These are phyloP conservation scores for Neurospora sp. DNA, from an alignment of 2,329 filamentous ascomycete genomes.

Conservation along the genomic window DNA sequence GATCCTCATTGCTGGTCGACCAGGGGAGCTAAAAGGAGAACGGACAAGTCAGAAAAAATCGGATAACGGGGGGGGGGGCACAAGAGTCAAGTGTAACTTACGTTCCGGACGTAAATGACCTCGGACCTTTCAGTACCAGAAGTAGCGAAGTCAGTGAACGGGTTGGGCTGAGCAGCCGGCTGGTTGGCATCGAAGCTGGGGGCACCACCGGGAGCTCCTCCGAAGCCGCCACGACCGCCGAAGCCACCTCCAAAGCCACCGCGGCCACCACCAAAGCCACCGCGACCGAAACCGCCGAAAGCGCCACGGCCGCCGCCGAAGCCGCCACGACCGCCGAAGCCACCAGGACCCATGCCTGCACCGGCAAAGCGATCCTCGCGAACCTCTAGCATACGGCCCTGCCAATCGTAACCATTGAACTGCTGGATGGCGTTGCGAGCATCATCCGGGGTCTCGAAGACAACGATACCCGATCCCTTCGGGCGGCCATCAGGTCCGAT, in stretches of 20 bases:
- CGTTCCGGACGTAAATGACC: conserved; percentile 92
- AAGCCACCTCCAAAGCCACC: conserved; percentile 33
- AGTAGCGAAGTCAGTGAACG: conserved; percentile 89
- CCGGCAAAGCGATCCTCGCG: conserved; percentile 91
- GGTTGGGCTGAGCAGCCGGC: conserved; percentile 58
- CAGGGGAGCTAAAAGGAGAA: conserved; percentile 64
- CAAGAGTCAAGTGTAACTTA: conserved; percentile 39
- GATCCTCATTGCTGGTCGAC: conserved; percentile 97
- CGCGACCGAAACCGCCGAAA: conserved; percentile 45
- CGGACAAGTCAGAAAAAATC: conserved; percentile 11
- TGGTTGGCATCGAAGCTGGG: conserved; percentile 39
- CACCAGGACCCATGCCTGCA: conserved; percentile 34
- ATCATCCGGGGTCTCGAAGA: conserved; percentile 90
- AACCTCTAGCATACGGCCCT: conserved; percentile 85
- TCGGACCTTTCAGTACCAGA: conserved; percentile 74
- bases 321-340: conserved; percentile 50
- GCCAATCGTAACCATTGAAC: conserved; percentile 99
- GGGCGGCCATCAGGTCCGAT: conserved; percentile 82
- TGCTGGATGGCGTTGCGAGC: conserved; percentile 92
- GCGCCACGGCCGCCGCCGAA: conserved; percentile 47
- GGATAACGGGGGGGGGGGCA: not conserved
- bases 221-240: conserved; percentile 36
- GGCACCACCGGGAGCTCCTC: conserved; percentile 25
- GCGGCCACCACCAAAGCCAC: conserved; percentile 34
- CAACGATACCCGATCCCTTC: conserved; percentile 94